These are phyloP conservation scores for Aspergillus baeticus DNA, from an alignment of 495 filamentous ascomycete species.

Conservation along the genomic window DNA sequence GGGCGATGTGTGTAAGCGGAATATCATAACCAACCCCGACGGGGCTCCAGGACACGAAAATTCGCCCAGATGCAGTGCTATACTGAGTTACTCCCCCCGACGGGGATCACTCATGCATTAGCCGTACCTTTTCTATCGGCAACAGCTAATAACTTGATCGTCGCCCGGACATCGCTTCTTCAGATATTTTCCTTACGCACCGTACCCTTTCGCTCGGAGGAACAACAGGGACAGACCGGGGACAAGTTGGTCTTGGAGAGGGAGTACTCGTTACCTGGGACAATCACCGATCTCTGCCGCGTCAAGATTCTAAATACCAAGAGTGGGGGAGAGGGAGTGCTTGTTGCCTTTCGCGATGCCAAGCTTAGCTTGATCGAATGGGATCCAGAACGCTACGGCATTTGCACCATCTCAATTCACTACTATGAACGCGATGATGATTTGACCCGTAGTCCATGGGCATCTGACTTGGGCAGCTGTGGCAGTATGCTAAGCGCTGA, in stretches of 20 bases:
- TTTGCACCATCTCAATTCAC: slow-evolving; percentile 90
- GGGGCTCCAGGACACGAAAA: slow-evolving; percentile 16
- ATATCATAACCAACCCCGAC: not conserved
- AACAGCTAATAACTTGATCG: slow-evolving; percentile 76
- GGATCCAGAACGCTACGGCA: slow-evolving; percentile 74
- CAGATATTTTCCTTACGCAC: slow-evolving; percentile 69
- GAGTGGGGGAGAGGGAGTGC: slow-evolving; percentile 80
- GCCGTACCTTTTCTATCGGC: slow-evolving; percentile 72
- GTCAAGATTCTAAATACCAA: slow-evolving; percentile 68
- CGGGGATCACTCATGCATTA: slow-evolving; percentile 87
- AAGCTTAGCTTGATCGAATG: slow-evolving; percentile 92
- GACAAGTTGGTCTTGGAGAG: slow-evolving; percentile 82
- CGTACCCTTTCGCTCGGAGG: slow-evolving; percentile 32
- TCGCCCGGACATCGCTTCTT: slow-evolving; percentile 86
- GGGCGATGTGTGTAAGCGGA: slow-evolving; percentile 17
- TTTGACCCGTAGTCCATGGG: slow-evolving; percentile 71
- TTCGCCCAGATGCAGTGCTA: slow-evolving; percentile 67
- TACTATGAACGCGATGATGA: slow-evolving; percentile 98
- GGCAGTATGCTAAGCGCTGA: slow-evolving; percentile 82
- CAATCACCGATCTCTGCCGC: slow-evolving; percentile 74
- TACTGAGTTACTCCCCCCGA: slow-evolving; percentile 87
- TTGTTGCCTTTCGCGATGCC: slow-evolving; percentile 83
- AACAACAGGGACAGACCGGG: slow-evolving; percentile 39
- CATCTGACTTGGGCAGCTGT: slow-evolving; percentile 63
- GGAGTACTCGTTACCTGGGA: slow-evolving; percentile 79